Evolutionary conservation across 768 basidiomycete species (phyloP).

Genomic region (Mycena rosella): DNA sequence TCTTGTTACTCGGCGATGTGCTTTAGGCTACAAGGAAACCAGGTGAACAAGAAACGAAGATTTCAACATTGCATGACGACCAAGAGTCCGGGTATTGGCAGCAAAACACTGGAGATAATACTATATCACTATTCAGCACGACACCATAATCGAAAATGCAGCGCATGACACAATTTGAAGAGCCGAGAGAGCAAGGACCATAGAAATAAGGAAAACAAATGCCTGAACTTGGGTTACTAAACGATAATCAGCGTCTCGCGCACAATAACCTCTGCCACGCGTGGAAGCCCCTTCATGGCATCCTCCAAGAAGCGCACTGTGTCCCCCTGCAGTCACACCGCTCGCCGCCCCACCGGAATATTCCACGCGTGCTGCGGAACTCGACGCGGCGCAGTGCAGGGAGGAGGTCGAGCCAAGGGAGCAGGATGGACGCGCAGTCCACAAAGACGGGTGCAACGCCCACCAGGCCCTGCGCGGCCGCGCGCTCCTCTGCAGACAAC

Average conservation of each 20-base stretch:
- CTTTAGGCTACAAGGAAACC: too few species aligned
- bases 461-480: background rate
- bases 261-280: background rate
- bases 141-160: too few species aligned
- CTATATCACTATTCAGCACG: too few species aligned
- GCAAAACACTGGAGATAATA: too few species aligned
- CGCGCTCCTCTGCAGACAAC: background rate
- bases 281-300: background rate
- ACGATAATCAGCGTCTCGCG: constrained; percentile 4
- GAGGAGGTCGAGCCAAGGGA: background rate
- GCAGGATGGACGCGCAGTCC: background rate
- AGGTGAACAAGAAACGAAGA: too few species aligned
- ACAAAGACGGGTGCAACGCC: background rate
- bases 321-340: background rate
- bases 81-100: too few species aligned
- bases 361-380: background rate
- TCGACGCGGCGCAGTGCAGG: constrained; percentile 3
- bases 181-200: too few species aligned
- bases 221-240: too few species aligned
- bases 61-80: too few species aligned
- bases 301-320: constrained; percentile 2
- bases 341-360: background rate
- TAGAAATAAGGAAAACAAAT: too few species aligned
- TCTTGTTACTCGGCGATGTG: too few species aligned
- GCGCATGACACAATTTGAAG: too few species aligned